Percentiles rank a stretch among this genome's conserved stretches.
These are phyloP conservation scores for Pseudonitzschia multiseries DNA, from an alignment of 108 stramenopile genomes.

Conservation along the genomic window DNA sequence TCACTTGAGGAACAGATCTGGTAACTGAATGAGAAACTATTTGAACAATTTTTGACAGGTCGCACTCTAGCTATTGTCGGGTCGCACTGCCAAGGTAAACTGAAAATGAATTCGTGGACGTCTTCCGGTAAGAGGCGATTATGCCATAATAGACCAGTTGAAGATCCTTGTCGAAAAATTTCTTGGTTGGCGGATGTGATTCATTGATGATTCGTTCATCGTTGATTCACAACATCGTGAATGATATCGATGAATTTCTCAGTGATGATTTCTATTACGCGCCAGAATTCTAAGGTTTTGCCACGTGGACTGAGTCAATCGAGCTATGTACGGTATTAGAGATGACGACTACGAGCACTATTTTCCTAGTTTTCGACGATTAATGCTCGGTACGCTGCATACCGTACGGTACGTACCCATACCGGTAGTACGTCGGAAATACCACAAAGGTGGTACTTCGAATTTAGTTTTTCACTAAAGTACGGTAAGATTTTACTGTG, in stretches of 20 bases:
- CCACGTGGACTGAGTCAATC: conserved; percentile 9
- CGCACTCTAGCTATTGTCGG: neutral
- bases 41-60: neutral
- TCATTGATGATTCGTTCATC: neutral
- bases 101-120: neutral
- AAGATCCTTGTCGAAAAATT: neutral
- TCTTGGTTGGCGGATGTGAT: neutral
- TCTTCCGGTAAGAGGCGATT: neutral
- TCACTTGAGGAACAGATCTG: too few relatives aligned
- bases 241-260: neutral
- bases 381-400: too few relatives aligned
- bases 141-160: neutral
- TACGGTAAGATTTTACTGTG: too few relatives aligned
- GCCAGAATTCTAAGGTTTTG: neutral
- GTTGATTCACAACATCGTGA: neutral
- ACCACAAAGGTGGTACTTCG: too few relatives aligned
- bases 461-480: too few relatives aligned
- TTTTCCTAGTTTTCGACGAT: too few relatives aligned
- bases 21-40: neutral
- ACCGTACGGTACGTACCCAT: too few relatives aligned
- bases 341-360: too few relatives aligned
- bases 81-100: neutral
- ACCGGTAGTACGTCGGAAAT: too few relatives aligned
- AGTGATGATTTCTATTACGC: neutral
- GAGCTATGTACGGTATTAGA: neutral